A percentile compares a stretch with the other conserved stretches of the same genome.
These are phyloP conservation scores for Sordaria brevicollis DNA, from an alignment of 495 filamentous ascomycete genomes.

Conservation along the genomic window DNA sequence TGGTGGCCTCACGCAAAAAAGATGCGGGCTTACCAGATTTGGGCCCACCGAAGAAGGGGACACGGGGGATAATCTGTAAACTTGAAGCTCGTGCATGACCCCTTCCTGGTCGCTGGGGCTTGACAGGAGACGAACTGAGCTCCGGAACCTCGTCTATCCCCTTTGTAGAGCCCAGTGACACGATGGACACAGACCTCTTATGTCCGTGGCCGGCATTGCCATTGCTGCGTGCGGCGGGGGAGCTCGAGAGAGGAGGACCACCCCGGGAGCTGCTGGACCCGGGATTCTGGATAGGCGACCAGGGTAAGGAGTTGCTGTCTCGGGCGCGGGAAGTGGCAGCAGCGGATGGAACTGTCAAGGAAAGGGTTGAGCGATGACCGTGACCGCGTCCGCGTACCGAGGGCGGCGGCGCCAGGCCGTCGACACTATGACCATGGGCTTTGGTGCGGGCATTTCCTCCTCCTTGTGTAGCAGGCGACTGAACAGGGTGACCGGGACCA, in stretches of 20 bases:
- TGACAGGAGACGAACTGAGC: constrained; percentile 2
- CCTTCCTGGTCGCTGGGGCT: constrained; percentile 41
- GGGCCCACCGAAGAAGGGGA: constrained; percentile 23
- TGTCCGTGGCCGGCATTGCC: constrained; percentile 41
- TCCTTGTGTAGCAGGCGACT: neutral
- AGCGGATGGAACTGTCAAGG: constrained; percentile 42
- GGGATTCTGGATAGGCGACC: constrained; percentile 10
- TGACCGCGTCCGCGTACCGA: constrained; percentile 16
- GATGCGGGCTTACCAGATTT: constrained; percentile 18
- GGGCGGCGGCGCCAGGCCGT: constrained; percentile 28
- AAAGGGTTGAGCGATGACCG: constrained; percentile 49
- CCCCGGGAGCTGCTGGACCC: neutral
- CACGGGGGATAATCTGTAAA: constrained; percentile 62
- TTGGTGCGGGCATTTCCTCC: constrained; percentile 1
- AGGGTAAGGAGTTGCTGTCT: constrained; percentile 18
- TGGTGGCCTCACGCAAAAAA: neutral
- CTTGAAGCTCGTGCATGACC: constrained; percentile 76
- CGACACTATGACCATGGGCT: constrained; percentile 4
- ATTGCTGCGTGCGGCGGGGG: neutral
- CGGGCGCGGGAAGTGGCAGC: constrained; percentile 25
- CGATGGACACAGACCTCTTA: constrained; percentile 82
- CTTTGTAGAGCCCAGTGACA: constrained; percentile 68
- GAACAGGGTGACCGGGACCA: constrained; percentile 3
- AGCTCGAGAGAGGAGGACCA: neutral
- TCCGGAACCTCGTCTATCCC: constrained; percentile 26